Percentiles rank a stretch among this genome's conserved stretches.
phyloP scores from a whole-genome alignment of 306 rosid genomes.

The Rosa rugosa region DNA sequence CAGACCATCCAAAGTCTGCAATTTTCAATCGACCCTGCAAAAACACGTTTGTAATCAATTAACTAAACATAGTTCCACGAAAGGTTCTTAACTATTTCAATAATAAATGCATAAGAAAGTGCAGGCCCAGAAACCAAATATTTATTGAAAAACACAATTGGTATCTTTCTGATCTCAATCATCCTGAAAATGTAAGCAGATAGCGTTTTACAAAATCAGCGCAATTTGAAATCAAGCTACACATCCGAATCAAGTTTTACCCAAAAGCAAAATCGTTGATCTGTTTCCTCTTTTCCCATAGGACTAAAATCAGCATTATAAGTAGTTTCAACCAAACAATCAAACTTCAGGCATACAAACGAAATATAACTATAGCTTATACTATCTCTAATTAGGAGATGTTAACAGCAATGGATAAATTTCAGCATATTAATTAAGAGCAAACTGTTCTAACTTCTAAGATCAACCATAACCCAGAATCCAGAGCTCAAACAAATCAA shows the following conservation, averaged over 20 bases:
- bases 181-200: background rate
- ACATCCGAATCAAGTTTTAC: background rate
- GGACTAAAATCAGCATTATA: background rate
- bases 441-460: background rate
- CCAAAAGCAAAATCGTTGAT: background rate
- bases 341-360: background rate
- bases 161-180: background rate
- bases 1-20: constrained; percentile 97
- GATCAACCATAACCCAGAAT: background rate
- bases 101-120: background rate
- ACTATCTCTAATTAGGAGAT: background rate
- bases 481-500: background rate
- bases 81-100: background rate
- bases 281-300: background rate
- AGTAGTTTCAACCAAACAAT: background rate
- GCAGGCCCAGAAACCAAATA: background rate
- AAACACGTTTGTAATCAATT: background rate
- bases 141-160: background rate
- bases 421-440: background rate
- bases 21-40: constrained; percentile 83
- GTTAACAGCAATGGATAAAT: background rate
- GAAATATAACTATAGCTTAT: background rate
- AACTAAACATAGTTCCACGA: background rate
- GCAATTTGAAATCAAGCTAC: background rate
- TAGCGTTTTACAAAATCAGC: background rate